Base-by-base conservation (phyloP, 257 asterid genomes). In the Buddleja alternifolia region DNA sequence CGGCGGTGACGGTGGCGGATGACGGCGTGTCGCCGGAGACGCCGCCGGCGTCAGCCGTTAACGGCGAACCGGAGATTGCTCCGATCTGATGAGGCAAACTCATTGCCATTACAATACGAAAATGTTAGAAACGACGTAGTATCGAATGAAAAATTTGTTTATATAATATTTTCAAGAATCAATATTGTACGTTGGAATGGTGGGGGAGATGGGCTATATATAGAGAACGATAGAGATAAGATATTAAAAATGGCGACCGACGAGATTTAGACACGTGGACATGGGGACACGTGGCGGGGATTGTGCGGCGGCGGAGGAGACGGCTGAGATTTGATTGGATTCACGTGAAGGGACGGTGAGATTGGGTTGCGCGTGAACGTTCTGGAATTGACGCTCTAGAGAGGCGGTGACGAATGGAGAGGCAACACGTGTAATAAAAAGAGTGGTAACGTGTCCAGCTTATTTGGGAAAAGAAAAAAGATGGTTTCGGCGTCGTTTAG, bases 71-170 rank as follows among this genome's bases (percentile, higher is more conserved):
- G 53, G 96, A 76, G 17, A 93, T 81, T 2, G 93, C 88, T 53
- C 93, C 86, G 63, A 93, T 84, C 82, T 88, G 99, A 66, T 86
- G 90, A 7, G 97, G 87, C 67, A 94, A 61, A 75, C 91, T 87
- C 96, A 90, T 89, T n/a, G 96, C 97, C 99, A 90, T 90, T 46
- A 34, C 37, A 73, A 23, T 10, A 12, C 37, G 24, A 54, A 47
- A 53, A 60, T 10, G 15, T n/a, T 36, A n/a, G 47, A 64, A 17
- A 10, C 3, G 2, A 44, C 9, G 9, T 17, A 37, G 19, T 34
- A 3, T 10, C 12, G 29, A 44, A 14, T 1, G 17, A 45, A 21
- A 10, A 10, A 47, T 4, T n/a, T n/a, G n/a, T n/a, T n/a, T n/a
- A n/a, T n/a, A n/a, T n/a, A n/a, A n/a, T n/a, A n/a, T n/a, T n/a